Percentiles rank a stretch among this genome's conserved stretches.
Conservation (phyloP, 805 yeast genomes). For the Maudiozyma bulderi region DNA sequence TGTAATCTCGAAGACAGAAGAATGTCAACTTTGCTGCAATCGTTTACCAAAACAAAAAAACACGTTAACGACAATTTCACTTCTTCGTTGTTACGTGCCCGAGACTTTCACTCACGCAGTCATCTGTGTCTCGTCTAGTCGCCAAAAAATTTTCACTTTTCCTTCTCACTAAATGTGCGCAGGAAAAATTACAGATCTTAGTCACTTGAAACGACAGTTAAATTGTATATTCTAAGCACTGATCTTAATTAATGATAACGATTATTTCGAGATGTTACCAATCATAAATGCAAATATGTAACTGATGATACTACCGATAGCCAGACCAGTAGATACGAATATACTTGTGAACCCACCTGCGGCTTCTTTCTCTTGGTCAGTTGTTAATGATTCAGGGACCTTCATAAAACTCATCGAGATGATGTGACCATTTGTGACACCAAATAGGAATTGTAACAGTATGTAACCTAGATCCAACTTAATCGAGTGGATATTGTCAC, state of each 20-base stretch:
- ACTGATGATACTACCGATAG: conserved; percentile 69
- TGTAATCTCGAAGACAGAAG: no score
- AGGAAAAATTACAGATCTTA: background rate
- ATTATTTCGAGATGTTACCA: background rate
- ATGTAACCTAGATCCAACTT: conserved; percentile 61
- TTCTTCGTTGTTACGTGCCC: background rate
- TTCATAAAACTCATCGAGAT: conserved; percentile 73
- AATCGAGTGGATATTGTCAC: conserved; percentile 2
- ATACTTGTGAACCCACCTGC: conserved; percentile 91
- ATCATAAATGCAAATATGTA: conserved; percentile 46
- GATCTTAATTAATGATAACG: no score
- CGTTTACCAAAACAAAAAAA: background rate
- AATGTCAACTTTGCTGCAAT: background rate
- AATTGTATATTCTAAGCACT: no score
- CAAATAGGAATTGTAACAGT: conserved; percentile 64
- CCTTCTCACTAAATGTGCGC: background rate
- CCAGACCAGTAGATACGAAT: conserved; percentile 66
- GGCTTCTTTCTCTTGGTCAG: conserved; percentile 68
- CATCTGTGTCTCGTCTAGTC: background rate
- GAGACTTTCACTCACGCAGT: background rate
- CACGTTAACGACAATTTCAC: background rate
- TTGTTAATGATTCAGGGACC: conserved; percentile 49
- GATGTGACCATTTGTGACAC: conserved; percentile 80
- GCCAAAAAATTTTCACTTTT: background rate
- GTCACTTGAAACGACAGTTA: background rate